Base-by-base conservation (phyloP, 257 asterid genomes). In the Rehmannia glutinosa region DNA sequence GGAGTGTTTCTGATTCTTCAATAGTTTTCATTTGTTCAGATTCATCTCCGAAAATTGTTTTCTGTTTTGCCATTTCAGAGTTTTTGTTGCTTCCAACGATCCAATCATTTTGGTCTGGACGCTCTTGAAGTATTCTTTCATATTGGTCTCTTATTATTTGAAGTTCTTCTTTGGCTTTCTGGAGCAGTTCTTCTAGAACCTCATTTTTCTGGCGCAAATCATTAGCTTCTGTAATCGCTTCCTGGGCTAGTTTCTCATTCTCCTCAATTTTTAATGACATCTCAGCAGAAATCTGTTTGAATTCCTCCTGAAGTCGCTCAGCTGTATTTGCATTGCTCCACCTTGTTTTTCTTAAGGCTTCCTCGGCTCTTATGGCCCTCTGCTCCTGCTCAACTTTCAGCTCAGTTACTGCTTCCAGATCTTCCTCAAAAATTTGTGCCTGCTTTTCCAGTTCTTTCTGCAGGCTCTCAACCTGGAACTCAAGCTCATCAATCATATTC, bases 311-410 rank as follows among this genome's bases (percentile, higher is more conserved):
- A 56, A 81, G 85, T 64, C 72, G 84, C 78, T 84, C 90, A 50
- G 83, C 76, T 42, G 81, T 76, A 72, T 78, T 74, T 61, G 85
- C 80, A 57, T 78, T 82, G 77, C 70, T 77, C 81, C 66, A 49
- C 70, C 81, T 79, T 57, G 80, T 73, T 75, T 83, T 86, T 73
- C 85, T 78, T 61, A 90, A 58, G 53, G 88, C 89, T 52, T 90
- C 97, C 80, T 90, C 97, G 66, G 96, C 94, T 79, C 65, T 64
- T 58, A 73, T 72, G 61, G 96, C 96, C 83, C 94, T 86, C 63
- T 83, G 85, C 77, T 90, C 98, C 85, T 75, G 90, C 74, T 78
- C 81, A 42, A 72, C 75, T 77, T 79, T 90, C 39, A 75, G 85
- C 62, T 73, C 71, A 57, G 78, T 78, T 15, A 78, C 75, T 66